phyloP scores from a whole-genome alignment of 805 yeast species.

The Clavispora fructus region DNA sequence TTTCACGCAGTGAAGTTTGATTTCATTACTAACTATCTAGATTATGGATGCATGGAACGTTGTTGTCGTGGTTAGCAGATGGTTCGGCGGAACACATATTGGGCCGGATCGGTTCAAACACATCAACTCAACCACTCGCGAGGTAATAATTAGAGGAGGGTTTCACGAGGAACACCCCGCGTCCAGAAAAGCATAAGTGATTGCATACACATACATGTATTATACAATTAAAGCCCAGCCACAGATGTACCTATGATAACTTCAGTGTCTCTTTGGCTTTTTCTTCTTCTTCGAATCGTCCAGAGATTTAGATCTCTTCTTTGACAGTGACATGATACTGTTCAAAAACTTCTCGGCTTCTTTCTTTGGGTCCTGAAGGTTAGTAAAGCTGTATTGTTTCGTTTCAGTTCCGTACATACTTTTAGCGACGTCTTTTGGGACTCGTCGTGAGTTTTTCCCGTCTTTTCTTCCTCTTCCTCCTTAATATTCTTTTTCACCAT shows the following conservation, averaged over 20 bases:
- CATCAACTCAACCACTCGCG: constrained; percentile 83
- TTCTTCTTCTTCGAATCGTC: constrained; percentile 7
- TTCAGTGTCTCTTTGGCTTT: background rate
- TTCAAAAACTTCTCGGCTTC: constrained; percentile 12
- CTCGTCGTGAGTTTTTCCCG: background rate
- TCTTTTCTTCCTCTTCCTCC: constrained; percentile 4
- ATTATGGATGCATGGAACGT: constrained; percentile 79
- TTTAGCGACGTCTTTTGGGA: background rate
- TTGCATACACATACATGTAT: background rate
- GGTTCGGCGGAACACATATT: constrained; percentile 89
- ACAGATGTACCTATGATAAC: background rate
- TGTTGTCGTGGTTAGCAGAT: constrained; percentile 79
- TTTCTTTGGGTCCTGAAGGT: background rate
- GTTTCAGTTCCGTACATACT: background rate
- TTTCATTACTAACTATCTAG: constrained; percentile 26
- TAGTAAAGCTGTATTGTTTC: background rate
- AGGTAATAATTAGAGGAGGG: constrained; percentile 67
- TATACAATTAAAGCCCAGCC: background rate
- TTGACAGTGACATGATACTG: constrained; percentile 4
- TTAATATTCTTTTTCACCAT: background rate
- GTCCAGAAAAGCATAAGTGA: background rate
- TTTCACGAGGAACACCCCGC: constrained; percentile 22
- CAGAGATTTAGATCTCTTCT: constrained; percentile 1
- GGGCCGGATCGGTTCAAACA: constrained; percentile 96
- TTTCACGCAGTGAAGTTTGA: no score